These are phyloP conservation scores for Blastomyces percursus DNA, from an alignment of 2,329 filamentous ascomycete genomes.

Conservation along the genomic window DNA sequence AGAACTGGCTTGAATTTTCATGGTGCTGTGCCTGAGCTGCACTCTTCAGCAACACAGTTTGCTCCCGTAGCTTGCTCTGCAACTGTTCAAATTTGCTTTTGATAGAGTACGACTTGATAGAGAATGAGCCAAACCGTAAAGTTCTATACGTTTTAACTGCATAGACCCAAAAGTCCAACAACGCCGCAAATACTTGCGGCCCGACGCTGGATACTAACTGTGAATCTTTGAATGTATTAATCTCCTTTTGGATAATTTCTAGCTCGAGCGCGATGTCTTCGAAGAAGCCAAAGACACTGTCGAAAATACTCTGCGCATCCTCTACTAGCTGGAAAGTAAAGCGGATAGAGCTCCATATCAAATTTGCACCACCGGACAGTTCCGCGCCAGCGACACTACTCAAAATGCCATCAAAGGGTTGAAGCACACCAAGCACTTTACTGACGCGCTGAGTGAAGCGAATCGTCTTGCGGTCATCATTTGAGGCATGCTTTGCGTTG, in stretches of 20 bases:
- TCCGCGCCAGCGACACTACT: neutral
- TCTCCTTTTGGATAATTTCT: constrained; percentile 6
- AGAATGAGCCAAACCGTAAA: constrained; percentile 3
- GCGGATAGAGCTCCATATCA: constrained; percentile 8
- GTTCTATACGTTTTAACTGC: constrained; percentile 7
- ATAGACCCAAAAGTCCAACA: constrained; percentile 8
- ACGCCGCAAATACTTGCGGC: constrained; percentile 1
- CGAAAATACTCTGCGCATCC: constrained; percentile 4
- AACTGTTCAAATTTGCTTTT: constrained; percentile 8
- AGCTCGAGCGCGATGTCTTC: constrained; percentile 5
- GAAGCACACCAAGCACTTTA: neutral
- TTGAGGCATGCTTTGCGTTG: constrained; percentile 21
- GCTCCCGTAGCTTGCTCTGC: neutral
- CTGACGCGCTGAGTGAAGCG: constrained; percentile 1
- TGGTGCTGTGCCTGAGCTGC: constrained; percentile 7
- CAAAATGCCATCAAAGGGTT: constrained; percentile 7
- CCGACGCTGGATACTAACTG: constrained; percentile 1
- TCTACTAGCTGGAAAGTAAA: constrained; percentile 7
- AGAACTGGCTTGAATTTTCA: constrained; percentile 6
- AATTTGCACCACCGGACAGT: constrained; percentile 2
- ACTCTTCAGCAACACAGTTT: constrained; percentile 4
- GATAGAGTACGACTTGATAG: constrained; percentile 7
- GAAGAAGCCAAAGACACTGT: constrained; percentile 8
- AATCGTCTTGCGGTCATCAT: constrained; percentile 22
- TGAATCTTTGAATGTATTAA: constrained; percentile 6